phyloP scores from a whole-genome alignment of 139 green algal species.

The Gonium pectorale region DNA sequence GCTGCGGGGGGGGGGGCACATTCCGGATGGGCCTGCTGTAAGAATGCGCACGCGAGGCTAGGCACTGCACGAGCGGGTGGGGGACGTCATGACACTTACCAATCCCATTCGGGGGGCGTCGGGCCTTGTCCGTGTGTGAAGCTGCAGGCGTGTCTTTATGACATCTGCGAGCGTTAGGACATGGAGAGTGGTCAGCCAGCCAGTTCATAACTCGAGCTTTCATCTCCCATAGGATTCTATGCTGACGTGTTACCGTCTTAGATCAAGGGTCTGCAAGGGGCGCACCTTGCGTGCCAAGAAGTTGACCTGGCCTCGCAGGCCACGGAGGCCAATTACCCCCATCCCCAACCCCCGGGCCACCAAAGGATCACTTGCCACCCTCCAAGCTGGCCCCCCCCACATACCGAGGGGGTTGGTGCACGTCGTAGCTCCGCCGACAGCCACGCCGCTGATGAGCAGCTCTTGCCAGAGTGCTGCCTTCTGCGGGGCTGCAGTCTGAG shows the following conservation, averaged over 20 bases:
- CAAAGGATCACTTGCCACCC: not conserved
- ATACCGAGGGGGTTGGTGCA: constrained; percentile 63
- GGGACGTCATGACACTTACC: constrained; percentile 12
- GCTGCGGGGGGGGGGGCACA: no score
- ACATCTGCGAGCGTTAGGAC: constrained; percentile 41
- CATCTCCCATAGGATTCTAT: constrained; percentile 95
- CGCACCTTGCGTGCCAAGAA: constrained; percentile 89
- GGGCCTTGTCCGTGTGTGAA: constrained; percentile 10
- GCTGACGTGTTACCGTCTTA: constrained; percentile 97
- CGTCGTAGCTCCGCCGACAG: constrained; percentile 47
- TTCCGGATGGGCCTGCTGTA: no score
- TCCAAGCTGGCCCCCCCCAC: not conserved
- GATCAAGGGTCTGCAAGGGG: no score
- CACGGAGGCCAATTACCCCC: not conserved
- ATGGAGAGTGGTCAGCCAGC: constrained; percentile 59
- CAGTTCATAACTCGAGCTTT: constrained; percentile 94
- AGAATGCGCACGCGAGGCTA: not conserved
- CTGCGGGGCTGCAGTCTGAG: no score
- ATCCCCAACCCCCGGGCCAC: not conserved
- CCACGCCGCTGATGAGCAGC: constrained; percentile 51
- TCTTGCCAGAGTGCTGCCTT: constrained; percentile 41
- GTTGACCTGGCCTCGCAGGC: constrained; percentile 55
- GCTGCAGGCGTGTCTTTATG: constrained; percentile 50
- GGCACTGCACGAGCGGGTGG: not conserved
- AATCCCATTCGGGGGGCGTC: not conserved